These are phyloP conservation scores for Tylopilus sp. DNA, from an alignment of 1,284 basidiomycete genomes.

Conservation along the genomic window DNA sequence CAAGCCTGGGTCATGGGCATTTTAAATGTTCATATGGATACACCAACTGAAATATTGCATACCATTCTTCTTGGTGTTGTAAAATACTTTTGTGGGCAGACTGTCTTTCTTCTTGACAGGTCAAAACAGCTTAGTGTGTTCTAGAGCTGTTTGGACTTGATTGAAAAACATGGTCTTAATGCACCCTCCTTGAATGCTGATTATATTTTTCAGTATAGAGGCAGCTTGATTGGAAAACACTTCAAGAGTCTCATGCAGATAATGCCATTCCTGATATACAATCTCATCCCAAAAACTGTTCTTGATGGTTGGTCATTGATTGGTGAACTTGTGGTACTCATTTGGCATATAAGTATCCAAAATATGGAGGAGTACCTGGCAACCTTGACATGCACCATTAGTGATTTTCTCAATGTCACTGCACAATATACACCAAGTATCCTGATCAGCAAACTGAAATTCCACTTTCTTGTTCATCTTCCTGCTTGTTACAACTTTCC, in stretches of 20 bases:
- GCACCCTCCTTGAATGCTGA: too few relatives aligned
- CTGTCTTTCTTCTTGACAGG: too few relatives aligned
- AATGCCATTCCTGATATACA: conserved; percentile 19
- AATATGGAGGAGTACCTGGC: not conserved
- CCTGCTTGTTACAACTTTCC: too few relatives aligned
- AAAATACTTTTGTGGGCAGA: too few relatives aligned
- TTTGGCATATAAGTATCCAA: not conserved
- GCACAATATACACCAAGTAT: conserved; percentile 25
- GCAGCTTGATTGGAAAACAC: conserved; percentile 11
- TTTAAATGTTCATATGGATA: too few relatives aligned
- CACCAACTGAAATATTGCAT: too few relatives aligned
- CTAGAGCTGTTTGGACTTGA: too few relatives aligned
- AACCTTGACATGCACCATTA: conserved; percentile 17
- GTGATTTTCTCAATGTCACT: conserved; percentile 24
- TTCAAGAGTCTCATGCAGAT: conserved; percentile 32
- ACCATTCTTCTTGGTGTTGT: too few relatives aligned
- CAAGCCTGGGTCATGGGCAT: too few relatives aligned
- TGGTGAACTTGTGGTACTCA: not conserved
- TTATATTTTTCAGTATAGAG: not conserved
- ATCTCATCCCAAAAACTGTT: not conserved
- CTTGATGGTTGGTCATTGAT: not conserved
- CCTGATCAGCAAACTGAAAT: conserved; percentile 22
- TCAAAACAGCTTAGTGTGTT: too few relatives aligned
- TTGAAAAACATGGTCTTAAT: too few relatives aligned
- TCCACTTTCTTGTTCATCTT: too few relatives aligned